Evolutionary conservation across 2,329 filamentous ascomycete genomes (phyloP).

Genomic region (Furcasterigmium sp.): DNA sequence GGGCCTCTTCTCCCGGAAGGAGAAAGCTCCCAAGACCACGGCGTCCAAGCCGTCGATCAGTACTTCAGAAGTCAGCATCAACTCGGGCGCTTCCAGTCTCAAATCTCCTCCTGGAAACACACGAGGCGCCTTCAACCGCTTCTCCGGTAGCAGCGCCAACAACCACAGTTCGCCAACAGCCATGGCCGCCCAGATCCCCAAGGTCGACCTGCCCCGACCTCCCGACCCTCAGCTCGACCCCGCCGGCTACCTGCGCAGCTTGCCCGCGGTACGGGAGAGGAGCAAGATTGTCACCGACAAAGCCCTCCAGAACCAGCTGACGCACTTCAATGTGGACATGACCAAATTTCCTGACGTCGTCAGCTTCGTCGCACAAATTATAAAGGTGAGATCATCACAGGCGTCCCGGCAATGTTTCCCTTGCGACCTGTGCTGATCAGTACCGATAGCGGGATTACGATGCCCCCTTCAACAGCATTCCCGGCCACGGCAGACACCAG

Average conservation of each 20-base stretch:
- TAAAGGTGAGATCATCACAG: conserved; percentile 60
- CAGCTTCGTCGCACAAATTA: conserved; percentile 83
- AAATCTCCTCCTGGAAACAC: conserved; percentile 29
- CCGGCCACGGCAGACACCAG: conserved; percentile 81
- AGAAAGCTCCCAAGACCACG: conserved; percentile 38
- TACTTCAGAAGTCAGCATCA: conserved; percentile 42
- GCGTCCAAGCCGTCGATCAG: conserved; percentile 31
- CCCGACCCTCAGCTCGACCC: conserved; percentile 87
- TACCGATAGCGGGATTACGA: conserved; percentile 45
- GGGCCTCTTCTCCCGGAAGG: conserved; percentile 52
- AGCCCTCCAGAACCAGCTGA: conserved; percentile 70
- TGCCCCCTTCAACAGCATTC: conserved; percentile 58
- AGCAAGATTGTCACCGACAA: conserved; percentile 69
- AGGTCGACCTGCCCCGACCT: conserved; percentile 75
- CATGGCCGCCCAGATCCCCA: conserved; percentile 49
- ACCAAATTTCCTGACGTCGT: conserved; percentile 78
- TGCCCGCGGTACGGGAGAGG: conserved; percentile 81
- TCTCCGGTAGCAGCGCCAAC: conserved; percentile 42
- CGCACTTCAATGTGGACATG: conserved; percentile 87
- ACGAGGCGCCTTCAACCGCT: conserved; percentile 39
- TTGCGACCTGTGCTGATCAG: too few species aligned
- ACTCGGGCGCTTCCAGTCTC: conserved; percentile 45
- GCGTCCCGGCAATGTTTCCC: too few species aligned
- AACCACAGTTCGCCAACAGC: conserved; percentile 44
- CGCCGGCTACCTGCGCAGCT: conserved; percentile 83